These are phyloP conservation scores for Apophysomyces sp. DNA, from an alignment of 371 early-diverging fungal genomes.

Conservation along the genomic window DNA sequence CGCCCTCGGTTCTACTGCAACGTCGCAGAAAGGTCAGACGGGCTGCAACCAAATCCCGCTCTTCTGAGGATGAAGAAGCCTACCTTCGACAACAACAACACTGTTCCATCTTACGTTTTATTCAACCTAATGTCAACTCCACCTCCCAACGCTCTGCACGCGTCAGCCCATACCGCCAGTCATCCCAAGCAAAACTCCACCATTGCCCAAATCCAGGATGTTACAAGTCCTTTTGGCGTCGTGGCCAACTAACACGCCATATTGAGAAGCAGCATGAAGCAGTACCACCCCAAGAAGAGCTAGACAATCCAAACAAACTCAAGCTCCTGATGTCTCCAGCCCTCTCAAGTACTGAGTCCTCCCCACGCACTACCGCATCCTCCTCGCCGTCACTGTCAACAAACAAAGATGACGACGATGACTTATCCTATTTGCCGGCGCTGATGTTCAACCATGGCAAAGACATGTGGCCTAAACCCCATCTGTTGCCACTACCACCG, in stretches of 20 bases:
- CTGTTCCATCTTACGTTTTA: conserved; percentile 43
- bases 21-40: conserved; percentile 17
- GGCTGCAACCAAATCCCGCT: conserved; percentile 13
- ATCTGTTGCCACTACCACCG: neutral
- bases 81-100: conserved; percentile 40
- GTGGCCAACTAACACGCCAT: conserved; percentile 45
- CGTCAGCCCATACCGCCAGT: conserved; percentile 22
- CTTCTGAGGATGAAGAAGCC: conserved; percentile 34
- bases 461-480: neutral
- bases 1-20: conserved; percentile 25
- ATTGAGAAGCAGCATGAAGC: conserved; percentile 26
- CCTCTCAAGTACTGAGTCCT: neutral
- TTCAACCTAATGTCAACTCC: conserved; percentile 23
- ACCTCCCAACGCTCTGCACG: conserved; percentile 3
- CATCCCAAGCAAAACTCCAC: conserved; percentile 27
- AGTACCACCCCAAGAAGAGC: neutral
- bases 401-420: neutral
- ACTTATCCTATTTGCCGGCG: neutral
- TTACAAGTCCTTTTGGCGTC: conserved; percentile 47
- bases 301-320: conserved; percentile 9
- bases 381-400: neutral
- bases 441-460: neutral
- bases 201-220: conserved; percentile 42
- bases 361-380: neutral
- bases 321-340: neutral